Percentiles rank a stretch among this genome's conserved stretches.
phyloP scores from a whole-genome alignment of 495 filamentous ascomycete species.

The Amniculicola lignicola region DNA sequence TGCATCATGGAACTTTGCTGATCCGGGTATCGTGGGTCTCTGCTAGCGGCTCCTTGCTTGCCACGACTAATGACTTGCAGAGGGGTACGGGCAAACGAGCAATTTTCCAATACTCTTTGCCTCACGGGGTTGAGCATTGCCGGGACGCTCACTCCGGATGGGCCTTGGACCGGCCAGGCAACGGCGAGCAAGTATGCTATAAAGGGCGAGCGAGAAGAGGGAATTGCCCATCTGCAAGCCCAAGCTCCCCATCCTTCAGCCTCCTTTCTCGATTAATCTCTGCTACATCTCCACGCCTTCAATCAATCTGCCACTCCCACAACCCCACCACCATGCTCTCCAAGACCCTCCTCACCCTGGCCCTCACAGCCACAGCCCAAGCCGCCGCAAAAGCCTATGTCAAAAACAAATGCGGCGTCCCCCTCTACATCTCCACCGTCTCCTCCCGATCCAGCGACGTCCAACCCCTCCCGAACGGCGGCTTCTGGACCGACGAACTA shows the following conservation, averaged over 20 bases:
- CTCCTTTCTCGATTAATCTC: background rate
- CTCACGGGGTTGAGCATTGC: no score
- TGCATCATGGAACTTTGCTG: no score
- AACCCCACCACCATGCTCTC: background rate
- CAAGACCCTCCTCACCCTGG: slow-evolving; percentile 7
- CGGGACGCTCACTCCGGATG: no score
- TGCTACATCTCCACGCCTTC: background rate
- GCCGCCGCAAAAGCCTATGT: no score
- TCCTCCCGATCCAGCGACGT: slow-evolving; percentile 39
- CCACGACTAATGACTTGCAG: no score
- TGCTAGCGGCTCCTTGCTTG: no score
- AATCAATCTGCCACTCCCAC: background rate
- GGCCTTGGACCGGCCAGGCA: background rate
- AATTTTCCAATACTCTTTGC: no score
- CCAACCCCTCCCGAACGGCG: background rate
- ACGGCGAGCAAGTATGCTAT: background rate
- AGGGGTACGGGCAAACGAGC: no score
- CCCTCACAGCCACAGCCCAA: slow-evolving; percentile 3
- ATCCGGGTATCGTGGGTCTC: no score
- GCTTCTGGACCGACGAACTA: background rate
- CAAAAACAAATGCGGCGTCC: slow-evolving; percentile 48
- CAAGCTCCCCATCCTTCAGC: background rate
- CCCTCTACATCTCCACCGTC: slow-evolving; percentile 56
- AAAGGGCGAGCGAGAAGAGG: background rate
- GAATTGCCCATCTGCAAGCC: background rate